phyloP scores from a whole-genome alignment of 1,284 basidiomycete genomes.

The Malassezia yamatoensis region DNA sequence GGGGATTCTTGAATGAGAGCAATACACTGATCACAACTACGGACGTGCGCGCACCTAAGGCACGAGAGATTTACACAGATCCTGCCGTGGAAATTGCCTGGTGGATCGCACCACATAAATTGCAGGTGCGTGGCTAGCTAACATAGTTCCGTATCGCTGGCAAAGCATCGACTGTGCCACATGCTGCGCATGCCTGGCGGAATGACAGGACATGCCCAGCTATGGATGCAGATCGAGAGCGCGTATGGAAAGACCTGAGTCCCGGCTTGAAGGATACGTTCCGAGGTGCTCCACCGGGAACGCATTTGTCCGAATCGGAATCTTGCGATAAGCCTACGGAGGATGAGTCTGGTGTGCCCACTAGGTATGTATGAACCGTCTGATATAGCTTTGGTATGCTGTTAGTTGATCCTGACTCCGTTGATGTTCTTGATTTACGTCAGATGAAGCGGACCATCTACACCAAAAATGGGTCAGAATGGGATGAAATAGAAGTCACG shows the following conservation, averaged over 20 bases:
- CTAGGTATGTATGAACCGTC: neutral
- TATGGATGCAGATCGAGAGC: slow-evolving; percentile 8
- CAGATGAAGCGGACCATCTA: neutral
- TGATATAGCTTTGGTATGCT: slow-evolving; percentile 12
- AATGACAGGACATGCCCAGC: neutral
- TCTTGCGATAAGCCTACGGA: neutral
- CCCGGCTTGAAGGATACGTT: neutral
- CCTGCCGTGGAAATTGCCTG: slow-evolving; percentile 12
- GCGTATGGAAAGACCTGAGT: slow-evolving; percentile 6
- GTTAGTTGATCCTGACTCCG: slow-evolving; percentile 8
- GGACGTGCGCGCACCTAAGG: slow-evolving; percentile 12
- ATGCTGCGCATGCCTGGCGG: neutral
- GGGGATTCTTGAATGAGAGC: slow-evolving; percentile 11
- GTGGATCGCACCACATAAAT: slow-evolving; percentile 4
- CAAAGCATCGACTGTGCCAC: neutral
- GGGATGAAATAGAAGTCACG: neutral
- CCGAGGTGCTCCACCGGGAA: slow-evolving; percentile 6
- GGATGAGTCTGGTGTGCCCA: neutral
- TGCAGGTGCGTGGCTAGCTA: slow-evolving; percentile 3
- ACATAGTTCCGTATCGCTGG: slow-evolving; percentile 14
- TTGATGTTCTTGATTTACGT: slow-evolving; percentile 9
- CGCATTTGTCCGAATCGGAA: neutral
- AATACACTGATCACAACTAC: slow-evolving; percentile 4
- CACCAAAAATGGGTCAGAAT: neutral
- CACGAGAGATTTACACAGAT: neutral